Conservation (phyloP, 768 basidiomycete species). For the Kwoniella newhampshirensis region DNA sequence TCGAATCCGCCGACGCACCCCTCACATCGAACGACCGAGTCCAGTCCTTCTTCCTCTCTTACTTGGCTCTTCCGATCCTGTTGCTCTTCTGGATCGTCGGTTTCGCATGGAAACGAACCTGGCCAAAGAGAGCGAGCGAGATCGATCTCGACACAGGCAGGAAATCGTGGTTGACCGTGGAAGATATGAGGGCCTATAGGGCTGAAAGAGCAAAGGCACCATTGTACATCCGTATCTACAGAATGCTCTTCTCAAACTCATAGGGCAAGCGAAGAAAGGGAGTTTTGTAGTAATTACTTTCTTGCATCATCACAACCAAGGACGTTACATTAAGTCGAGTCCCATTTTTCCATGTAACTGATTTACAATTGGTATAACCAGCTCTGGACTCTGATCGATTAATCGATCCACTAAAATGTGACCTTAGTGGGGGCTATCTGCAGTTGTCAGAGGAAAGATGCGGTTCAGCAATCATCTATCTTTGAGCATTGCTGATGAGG, state of each 20-base stretch:
- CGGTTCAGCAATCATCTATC: no score
- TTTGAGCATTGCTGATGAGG: no score
- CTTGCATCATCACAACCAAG: no score
- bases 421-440: no score
- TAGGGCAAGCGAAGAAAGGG: no score
- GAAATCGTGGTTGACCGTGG: conserved; percentile 51
- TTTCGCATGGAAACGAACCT: conserved; percentile 46
- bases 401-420: no score
- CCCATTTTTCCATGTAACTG: no score
- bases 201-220: conserved; percentile 45
- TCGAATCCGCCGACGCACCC: conserved; percentile 30
- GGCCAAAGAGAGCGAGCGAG: conserved; percentile 39
- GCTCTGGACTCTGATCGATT: no score
- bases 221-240: conserved; percentile 39
- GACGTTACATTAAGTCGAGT: no score
- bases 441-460: no score
- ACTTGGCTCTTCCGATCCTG: conserved; percentile 47
- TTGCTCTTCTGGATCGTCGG: conserved; percentile 43
- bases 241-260: conserved; percentile 43
- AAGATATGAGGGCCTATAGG: conserved; percentile 45
- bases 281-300: no score
- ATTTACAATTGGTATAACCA: no score
- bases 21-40: conserved; percentile 23
- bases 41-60: conserved; percentile 49
- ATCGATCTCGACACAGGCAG: conserved; percentile 53